A percentile compares a stretch with the other conserved stretches of the same genome.
phyloP scores from a whole-genome alignment of 2,329 filamentous ascomycete species.

The Aspergillus chevalieri region DNA sequence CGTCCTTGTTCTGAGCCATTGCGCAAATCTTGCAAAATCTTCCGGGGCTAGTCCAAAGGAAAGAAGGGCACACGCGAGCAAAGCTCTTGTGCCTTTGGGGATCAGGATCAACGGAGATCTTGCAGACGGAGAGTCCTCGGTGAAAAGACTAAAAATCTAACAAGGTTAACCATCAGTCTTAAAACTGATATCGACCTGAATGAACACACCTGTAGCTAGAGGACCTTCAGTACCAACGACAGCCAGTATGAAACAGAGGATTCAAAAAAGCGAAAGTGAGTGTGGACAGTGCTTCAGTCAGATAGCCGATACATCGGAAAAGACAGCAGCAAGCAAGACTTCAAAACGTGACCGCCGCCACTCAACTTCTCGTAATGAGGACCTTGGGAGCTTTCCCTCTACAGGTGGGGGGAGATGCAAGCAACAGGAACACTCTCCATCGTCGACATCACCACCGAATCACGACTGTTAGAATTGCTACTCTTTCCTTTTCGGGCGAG shows the following conservation, averaged over 20 bases:
- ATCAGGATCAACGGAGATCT: too few species aligned
- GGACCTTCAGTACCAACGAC: neutral
- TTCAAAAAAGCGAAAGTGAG: too few species aligned
- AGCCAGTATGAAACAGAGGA: neutral
- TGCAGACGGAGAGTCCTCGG: too few species aligned
- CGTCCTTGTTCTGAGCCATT: neutral
- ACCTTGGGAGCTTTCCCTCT: constrained; percentile 14
- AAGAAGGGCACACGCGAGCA: neutral
- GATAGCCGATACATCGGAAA: constrained; percentile 12
- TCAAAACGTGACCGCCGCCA: constrained; percentile 7
- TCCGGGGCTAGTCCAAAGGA: neutral
- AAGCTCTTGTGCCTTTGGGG: neutral
- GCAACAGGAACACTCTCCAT: neutral
- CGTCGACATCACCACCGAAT: neutral
- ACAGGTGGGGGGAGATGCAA: constrained; percentile 1
- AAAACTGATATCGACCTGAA: too few species aligned
- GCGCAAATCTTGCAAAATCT: neutral
- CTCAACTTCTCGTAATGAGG: constrained; percentile 5
- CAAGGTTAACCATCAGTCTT: neutral
- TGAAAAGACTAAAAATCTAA: neutral
- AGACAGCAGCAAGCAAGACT: constrained; percentile 1
- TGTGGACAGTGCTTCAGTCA: too few species aligned
- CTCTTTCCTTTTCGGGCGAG: neutral
- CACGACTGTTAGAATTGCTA: constrained; percentile 2
- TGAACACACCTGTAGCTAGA: too few species aligned